Evolutionary conservation across 495 filamentous ascomycete genomes (phyloP), one percentile per base, ranked within the genome.

Genomic region (Penicillium chermesinum): DNA sequence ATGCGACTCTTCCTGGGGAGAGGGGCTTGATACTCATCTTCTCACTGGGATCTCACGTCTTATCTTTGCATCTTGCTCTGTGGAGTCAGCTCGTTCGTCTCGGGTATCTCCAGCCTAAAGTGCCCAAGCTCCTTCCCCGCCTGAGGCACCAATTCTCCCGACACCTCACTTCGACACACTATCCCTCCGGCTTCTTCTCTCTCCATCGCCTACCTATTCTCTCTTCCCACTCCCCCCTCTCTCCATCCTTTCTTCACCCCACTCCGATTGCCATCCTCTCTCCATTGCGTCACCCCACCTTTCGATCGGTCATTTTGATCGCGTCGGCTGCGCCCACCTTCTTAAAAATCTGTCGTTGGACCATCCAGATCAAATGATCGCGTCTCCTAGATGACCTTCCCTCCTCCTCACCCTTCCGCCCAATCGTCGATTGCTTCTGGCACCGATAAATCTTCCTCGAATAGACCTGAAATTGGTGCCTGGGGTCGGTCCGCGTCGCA

Each of bases 301-400:
- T 25, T 41, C 44, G 47, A 17, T 52, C 42, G 32, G 19, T 44
- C 25, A 49, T 45, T 44, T 61, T 47, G 55, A 53, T 56, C 49
- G 50, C 41, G 46, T 61, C 41, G 44, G 59, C 55, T 51, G 50
- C 62, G 52, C 48, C 58, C 50, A 53, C 55, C 55, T 60, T 44
- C 59, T 62, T 65, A 64, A 70, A 71, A 70, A 59, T 69, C 65
- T 71, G 65, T 72, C 66, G 48, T 57, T 65, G 62, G 61, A 57
- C 50, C 60, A 61, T 54, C 60, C 64, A 69, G 67, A 71, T 74
- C 76, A 75, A 78, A 78, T 79, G 76, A 74, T 76, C 67, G 71
- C 67, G 69, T 74, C 74, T 77, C 76, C 75, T 80, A 79, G 76
- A 81, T 81, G 78, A 81, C 70, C 75, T 78, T 76, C 72, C 76